phyloP scores from a whole-genome alignment of 305 asterid species.

The Rubia peregrina region DNA sequence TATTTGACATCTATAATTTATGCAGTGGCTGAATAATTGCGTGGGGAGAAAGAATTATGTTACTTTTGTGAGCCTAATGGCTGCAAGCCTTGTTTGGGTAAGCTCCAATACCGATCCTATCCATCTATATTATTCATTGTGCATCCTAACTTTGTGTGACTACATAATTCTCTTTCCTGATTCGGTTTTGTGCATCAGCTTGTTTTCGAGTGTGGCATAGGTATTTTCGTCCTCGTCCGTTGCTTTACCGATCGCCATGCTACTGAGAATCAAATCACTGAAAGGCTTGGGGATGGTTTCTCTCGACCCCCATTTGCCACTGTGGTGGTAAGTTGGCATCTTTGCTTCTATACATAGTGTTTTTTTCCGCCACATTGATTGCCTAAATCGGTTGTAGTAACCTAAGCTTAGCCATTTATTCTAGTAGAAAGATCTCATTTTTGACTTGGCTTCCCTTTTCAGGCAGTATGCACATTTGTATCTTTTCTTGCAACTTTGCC shows the following conservation, averaged over 20 bases:
- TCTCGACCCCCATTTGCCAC: constrained; percentile 93
- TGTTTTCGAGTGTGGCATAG: constrained; percentile 75
- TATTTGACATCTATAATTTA: constrained; percentile 20
- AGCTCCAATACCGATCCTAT: constrained; percentile 19
- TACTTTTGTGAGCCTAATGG: constrained; percentile 85
- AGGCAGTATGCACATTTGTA: constrained; percentile 83
- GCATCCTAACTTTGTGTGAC: not conserved
- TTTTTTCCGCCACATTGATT: not conserved
- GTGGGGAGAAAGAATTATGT: constrained; percentile 89
- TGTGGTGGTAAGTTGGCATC: constrained; percentile 58
- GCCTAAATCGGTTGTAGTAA: not conserved
- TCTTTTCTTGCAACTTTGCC: constrained; percentile 85
- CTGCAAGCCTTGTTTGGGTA: constrained; percentile 89
- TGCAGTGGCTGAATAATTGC: constrained; percentile 96
- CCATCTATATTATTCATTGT: not conserved
- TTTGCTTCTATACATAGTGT: not conserved
- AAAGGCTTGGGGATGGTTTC: constrained; percentile 90
- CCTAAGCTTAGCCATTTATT: not conserved
- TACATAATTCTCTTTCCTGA: not conserved
- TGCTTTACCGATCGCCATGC: constrained; percentile 68
- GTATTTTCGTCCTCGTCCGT: constrained; percentile 85
- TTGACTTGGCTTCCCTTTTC: constrained; percentile 23
- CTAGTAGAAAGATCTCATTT: not conserved
- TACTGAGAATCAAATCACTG: constrained; percentile 62
- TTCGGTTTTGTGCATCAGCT: constrained; percentile 47